phyloP scores from a whole-genome alignment of 495 filamentous ascomycete genomes.

The Filosporella fistucella region DNA sequence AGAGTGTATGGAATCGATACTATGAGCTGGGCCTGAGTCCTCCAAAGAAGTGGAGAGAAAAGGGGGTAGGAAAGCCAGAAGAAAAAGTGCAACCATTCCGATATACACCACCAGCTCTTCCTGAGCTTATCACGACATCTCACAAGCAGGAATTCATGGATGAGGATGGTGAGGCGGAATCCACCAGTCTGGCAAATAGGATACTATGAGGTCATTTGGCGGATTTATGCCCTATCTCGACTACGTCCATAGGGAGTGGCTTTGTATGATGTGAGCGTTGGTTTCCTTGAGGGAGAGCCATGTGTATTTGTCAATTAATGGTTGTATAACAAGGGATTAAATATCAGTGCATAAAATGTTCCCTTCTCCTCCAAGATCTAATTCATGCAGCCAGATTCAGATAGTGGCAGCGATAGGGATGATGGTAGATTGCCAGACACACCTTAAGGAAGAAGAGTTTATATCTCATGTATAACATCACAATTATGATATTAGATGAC shows the following conservation, averaged over 20 bases:
- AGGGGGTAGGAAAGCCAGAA: slow-evolving; percentile 53
- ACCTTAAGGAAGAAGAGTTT: too few relatives aligned
- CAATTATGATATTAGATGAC: too few relatives aligned
- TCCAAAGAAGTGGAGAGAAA: slow-evolving; percentile 59
- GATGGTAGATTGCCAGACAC: too few relatives aligned
- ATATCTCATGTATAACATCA: too few relatives aligned
- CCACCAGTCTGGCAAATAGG: slow-evolving; percentile 12
- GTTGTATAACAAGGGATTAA: slow-evolving; percentile 1
- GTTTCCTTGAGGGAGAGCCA: background rate
- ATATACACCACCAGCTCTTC: background rate
- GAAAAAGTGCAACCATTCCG: background rate
- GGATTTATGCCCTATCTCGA: background rate
- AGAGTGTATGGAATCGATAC: slow-evolving; percentile 69
- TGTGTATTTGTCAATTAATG: slow-evolving; percentile 1
- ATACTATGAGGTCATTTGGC: slow-evolving; percentile 11
- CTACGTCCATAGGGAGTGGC: background rate
- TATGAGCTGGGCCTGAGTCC: slow-evolving; percentile 65
- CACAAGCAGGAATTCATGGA: background rate
- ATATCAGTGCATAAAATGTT: background rate
- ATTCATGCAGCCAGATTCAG: too few relatives aligned
- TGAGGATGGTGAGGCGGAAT: background rate
- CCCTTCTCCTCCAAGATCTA: background rate
- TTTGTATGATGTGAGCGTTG: background rate
- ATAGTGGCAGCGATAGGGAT: too few relatives aligned
- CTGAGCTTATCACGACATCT: slow-evolving; percentile 13